A percentile compares a stretch with the other conserved stretches of the same genome.
These are phyloP conservation scores for Trichoderma asperelloides DNA, from an alignment of 495 filamentous ascomycete genomes.

Conservation along the genomic window DNA sequence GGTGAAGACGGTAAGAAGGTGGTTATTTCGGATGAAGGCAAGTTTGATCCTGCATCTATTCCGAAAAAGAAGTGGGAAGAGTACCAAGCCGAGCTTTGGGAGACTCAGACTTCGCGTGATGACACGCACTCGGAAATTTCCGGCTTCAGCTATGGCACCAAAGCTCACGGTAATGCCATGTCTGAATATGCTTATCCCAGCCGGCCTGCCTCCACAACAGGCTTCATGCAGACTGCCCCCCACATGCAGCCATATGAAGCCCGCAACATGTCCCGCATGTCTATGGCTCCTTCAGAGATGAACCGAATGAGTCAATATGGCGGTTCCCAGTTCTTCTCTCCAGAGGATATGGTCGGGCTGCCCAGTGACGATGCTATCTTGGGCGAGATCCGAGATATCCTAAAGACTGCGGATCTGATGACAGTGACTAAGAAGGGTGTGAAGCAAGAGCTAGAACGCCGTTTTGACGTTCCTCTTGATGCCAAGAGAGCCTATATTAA, in stretches of 20 bases:
- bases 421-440: constrained; percentile 97
- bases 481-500: constrained; percentile 83
- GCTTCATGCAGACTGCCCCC: constrained; percentile 28
- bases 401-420: constrained; percentile 90
- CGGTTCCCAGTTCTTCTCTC: constrained; percentile 29
- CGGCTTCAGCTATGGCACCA: constrained; percentile 85
- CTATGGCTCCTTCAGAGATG: constrained; percentile 69
- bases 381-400: constrained; percentile 88
- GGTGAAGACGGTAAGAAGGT: constrained; percentile 89
- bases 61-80: constrained; percentile 99
- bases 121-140: constrained; percentile 83
- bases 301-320: constrained; percentile 44
- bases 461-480: constrained; percentile 78
- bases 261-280: constrained; percentile 56
- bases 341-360: constrained; percentile 45
- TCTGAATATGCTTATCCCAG: constrained; percentile 58
- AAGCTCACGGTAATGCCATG: constrained; percentile 44
- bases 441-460: constrained; percentile 81
- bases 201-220: constrained; percentile 69
- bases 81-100: constrained; percentile 96
- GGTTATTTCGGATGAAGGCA: constrained; percentile 93
- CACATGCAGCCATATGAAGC: constrained; percentile 23
- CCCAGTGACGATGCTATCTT: constrained; percentile 85
- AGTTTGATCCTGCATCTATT: constrained; percentile 89
- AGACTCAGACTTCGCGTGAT: constrained; percentile 74